Evolutionary conservation across 2,329 filamentous ascomycete species (phyloP).

Genomic region (Nemania sp.): DNA sequence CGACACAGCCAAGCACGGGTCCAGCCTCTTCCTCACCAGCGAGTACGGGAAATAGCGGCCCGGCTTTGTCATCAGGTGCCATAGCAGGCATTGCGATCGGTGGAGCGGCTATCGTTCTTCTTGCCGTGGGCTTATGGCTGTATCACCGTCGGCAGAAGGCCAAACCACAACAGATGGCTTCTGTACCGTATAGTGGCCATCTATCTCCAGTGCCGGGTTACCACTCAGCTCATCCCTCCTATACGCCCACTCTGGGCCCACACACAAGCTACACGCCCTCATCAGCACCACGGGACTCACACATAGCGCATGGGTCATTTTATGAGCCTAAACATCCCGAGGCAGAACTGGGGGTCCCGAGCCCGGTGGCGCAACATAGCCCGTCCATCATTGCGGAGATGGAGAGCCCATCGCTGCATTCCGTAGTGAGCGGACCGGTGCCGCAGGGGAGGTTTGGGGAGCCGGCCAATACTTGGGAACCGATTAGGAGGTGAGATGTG

Average conservation of each 20-base stretch:
- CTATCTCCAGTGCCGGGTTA: neutral
- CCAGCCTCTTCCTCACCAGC: neutral
- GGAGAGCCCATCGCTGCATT: constrained; percentile 12
- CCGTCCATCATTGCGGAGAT: constrained; percentile 9
- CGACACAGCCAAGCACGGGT: neutral
- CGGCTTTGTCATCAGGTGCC: constrained; percentile 9
- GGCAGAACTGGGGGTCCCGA: constrained; percentile 12
- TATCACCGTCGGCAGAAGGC: constrained; percentile 8
- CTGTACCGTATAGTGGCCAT: constrained; percentile 6
- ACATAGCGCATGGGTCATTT: constrained; percentile 5
- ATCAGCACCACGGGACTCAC: constrained; percentile 9
- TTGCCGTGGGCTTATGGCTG: constrained; percentile 13
- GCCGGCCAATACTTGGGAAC: constrained; percentile 3
- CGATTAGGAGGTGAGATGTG: neutral
- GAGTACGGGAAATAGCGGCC: neutral
- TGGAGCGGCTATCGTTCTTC: constrained; percentile 4
- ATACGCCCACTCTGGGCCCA: constrained; percentile 2
- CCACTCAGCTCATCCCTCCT: neutral
- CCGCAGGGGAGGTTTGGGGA: constrained; percentile 5
- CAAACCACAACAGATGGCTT: constrained; percentile 2
- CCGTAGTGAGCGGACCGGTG: neutral
- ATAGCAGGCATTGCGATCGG: constrained; percentile 19
- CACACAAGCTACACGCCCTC: constrained; percentile 11
- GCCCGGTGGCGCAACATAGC: constrained; percentile 3
- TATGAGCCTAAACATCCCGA: constrained; percentile 8